Evolutionary conservation across 1,139 yeast genomes (phyloP).

Genomic region (Eremothecium cymbalariae): DNA sequence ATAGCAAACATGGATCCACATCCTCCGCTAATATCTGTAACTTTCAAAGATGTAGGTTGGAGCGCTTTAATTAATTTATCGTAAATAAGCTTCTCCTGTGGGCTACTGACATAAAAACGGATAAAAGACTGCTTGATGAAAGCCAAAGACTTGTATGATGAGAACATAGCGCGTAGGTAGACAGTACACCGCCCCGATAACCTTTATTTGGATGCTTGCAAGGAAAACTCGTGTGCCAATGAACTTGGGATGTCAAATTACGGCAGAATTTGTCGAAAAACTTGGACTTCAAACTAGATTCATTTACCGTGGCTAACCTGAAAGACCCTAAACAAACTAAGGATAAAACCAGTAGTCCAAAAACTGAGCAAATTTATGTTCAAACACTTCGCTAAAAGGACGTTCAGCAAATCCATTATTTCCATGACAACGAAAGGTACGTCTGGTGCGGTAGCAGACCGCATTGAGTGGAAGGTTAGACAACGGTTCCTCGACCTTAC

Average conservation of each 20-base stretch:
- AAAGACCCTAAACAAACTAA: too few relatives aligned
- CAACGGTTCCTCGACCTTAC: conserved; percentile 42
- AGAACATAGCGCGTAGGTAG: too few relatives aligned
- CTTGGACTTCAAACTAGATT: too few relatives aligned
- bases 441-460: conserved; percentile 47
- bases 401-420: not conserved
- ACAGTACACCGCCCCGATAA: too few relatives aligned
- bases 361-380: conserved; percentile 1
- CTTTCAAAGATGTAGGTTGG: conserved; percentile 52
- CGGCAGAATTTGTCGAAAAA: too few relatives aligned
- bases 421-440: conserved; percentile 15
- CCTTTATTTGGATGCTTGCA: too few relatives aligned
- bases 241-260: too few relatives aligned
- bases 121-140: too few relatives aligned
- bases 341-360: too few relatives aligned
- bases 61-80: conserved; percentile 47
- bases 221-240: too few relatives aligned
- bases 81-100: conserved; percentile 60
- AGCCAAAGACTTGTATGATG: too few relatives aligned
- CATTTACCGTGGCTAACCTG: too few relatives aligned
- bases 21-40: conserved; percentile 84
- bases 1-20: conserved; percentile 99
- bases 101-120: conserved; percentile 37
- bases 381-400: not conserved
- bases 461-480: conserved; percentile 42